A percentile compares a stretch with the other conserved stretches of the same genome.
These are phyloP conservation scores for Paramecium octaurelia DNA, from an alignment of 73 alveolate species.

Conservation along the genomic window DNA sequence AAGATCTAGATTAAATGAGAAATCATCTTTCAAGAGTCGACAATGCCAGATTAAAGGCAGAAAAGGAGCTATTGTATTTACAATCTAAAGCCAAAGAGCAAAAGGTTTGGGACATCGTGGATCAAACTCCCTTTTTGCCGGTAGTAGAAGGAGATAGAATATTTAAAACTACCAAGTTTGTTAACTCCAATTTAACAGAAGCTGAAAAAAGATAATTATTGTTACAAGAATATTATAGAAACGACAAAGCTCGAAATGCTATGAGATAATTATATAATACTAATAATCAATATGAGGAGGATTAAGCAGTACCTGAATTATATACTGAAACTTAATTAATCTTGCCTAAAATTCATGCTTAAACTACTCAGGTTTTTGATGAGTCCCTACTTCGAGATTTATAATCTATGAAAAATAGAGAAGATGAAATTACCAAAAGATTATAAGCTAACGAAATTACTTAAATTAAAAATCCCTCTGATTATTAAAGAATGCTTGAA, in stretches of 20 bases:
- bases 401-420: background rate
- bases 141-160: background rate
- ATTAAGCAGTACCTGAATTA: background rate
- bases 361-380: background rate
- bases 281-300: background rate
- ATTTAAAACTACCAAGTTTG: background rate
- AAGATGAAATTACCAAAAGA: slow-evolving; percentile 2
- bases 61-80: background rate
- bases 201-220: background rate
- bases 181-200: background rate
- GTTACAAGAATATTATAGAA: background rate
- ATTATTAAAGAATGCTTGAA: slow-evolving; percentile 6
- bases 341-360: background rate
- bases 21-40: background rate
- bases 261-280: background rate
- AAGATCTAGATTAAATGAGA: background rate
- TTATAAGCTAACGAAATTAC: background rate
- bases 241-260: background rate
- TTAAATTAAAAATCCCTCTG: background rate
- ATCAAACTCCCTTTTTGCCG: background rate
- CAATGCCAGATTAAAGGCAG: background rate
- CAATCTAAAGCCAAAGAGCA: background rate
- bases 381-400: background rate
- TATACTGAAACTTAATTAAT: background rate
- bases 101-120: background rate